These are phyloP conservation scores for Trypanosoma lewisi DNA, from an alignment of 208 protist species.

Conservation along the genomic window DNA sequence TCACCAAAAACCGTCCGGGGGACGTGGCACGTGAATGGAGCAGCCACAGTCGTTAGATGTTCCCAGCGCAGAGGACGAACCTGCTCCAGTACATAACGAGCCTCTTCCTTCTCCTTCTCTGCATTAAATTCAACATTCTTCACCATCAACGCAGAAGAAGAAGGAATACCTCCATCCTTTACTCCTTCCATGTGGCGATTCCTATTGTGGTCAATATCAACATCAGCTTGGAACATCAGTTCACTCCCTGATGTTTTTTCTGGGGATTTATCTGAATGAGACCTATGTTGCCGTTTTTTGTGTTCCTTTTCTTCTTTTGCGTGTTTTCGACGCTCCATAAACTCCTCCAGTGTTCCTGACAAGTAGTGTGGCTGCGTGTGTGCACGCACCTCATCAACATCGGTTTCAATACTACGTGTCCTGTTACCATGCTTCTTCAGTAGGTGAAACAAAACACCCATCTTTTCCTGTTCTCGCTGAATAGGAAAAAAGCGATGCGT, in stretches of 20 bases:
- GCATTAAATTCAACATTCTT: not conserved
- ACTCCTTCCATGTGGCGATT: too few relatives aligned
- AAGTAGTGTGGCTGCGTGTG: conserved; percentile 46
- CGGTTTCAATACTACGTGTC: conserved; percentile 40
- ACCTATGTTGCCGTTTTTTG: not conserved
- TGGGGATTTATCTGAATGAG: not conserved
- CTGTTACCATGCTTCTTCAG: conserved; percentile 64
- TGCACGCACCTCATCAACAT: conserved; percentile 39
- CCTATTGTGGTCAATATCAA: too few relatives aligned
- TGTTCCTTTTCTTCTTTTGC: not conserved
- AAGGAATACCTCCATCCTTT: too few relatives aligned
- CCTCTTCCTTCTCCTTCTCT: conserved; percentile 11
- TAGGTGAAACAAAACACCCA: conserved; percentile 56
- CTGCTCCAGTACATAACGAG: conserved; percentile 47
- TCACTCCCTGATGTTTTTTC: too few relatives aligned
- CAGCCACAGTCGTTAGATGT: conserved; percentile 68
- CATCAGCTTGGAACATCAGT: too few relatives aligned
- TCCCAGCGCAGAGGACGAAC: conserved; percentile 70
- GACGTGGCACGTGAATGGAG: conserved; percentile 68
- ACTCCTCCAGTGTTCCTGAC: conserved; percentile 45
- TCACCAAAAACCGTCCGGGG: conserved; percentile 60
- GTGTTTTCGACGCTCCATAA: conserved; percentile 13
- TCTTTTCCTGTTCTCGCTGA: conserved; percentile 58
- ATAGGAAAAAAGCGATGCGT: conserved; percentile 72
- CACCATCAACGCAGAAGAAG: not conserved